Evolutionary conservation across 2,329 filamentous ascomycete genomes (phyloP).

Genomic region (Colletotrichum cuscutae): DNA sequence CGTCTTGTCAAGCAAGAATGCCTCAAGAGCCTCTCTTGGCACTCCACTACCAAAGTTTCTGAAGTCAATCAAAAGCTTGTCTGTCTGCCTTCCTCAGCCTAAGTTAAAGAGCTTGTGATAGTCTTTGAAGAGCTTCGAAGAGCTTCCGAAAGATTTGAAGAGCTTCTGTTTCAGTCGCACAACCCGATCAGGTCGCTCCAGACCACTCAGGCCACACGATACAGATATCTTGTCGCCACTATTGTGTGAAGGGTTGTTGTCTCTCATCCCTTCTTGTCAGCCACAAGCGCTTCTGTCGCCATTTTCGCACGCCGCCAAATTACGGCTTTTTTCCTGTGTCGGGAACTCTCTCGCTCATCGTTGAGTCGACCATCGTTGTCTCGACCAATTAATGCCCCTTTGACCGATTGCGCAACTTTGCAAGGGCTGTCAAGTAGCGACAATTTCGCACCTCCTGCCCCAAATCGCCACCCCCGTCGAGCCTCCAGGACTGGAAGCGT

Average conservation of each 20-base stretch:
- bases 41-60: slow-evolving; percentile 30
- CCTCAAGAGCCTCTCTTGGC: slow-evolving; percentile 33
- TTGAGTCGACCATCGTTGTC: neutral
- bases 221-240: slow-evolving; percentile 1
- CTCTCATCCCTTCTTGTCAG: neutral
- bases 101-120: slow-evolving; percentile 10
- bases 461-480: slow-evolving; percentile 25
- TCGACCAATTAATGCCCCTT: slow-evolving; percentile 21
- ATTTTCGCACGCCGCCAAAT: slow-evolving; percentile 16
- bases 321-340: slow-evolving; percentile 12
- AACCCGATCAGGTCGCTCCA: slow-evolving; percentile 1
- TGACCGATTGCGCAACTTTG: slow-evolving; percentile 30
- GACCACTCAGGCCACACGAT: neutral
- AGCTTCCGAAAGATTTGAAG: slow-evolving; percentile 13
- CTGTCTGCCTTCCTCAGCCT: neutral
- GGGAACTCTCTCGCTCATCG: slow-evolving; percentile 13
- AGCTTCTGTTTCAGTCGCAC: slow-evolving; percentile 15
- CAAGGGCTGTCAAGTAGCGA: slow-evolving; percentile 21
- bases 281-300: slow-evolving; percentile 11
- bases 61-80: slow-evolving; percentile 29
- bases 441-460: slow-evolving; percentile 29
- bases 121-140: slow-evolving; percentile 9
- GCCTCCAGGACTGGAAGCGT: slow-evolving; percentile 15
- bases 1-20: slow-evolving; percentile 23
- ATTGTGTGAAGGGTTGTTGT: neutral